A percentile compares a stretch with the other conserved stretches of the same genome.
Evolutionary conservation across 2,329 filamentous ascomycete genomes (phyloP).

Genomic region (Ophidiomyces ophidiicola): DNA sequence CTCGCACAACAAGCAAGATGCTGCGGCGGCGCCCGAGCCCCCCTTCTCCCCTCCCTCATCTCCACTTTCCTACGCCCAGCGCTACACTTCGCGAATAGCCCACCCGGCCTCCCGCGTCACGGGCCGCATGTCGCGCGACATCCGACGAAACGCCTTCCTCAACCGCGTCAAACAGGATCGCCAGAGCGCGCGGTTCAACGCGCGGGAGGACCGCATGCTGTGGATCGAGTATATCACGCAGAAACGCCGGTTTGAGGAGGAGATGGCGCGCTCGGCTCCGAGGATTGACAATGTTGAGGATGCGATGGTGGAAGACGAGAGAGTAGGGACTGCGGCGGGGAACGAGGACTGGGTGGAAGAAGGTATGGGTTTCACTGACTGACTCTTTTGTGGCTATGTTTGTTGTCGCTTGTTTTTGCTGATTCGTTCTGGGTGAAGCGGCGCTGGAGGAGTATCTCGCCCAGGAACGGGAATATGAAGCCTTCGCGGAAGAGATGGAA

Average conservation of each 20-base stretch:
- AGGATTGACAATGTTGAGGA: constrained; percentile 16
- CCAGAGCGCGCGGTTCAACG: constrained; percentile 28
- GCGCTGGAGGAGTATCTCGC: constrained; percentile 28
- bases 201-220: constrained; percentile 33
- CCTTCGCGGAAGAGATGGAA: constrained; percentile 20
- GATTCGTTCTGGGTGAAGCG: constrained; percentile 16
- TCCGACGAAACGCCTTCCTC: constrained; percentile 30
- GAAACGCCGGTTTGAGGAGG: constrained; percentile 30
- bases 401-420: background rate
- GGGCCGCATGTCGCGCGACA: constrained; percentile 20
- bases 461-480: constrained; percentile 13
- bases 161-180: constrained; percentile 32
- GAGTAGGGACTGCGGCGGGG: constrained; percentile 19
- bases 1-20: too few relatives aligned
- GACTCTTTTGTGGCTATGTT: background rate
- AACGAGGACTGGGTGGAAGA: background rate
- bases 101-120: constrained; percentile 24
- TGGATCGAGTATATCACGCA: constrained; percentile 32
- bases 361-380: background rate
- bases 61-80: constrained; percentile 24
- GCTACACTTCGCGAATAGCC: constrained; percentile 26
- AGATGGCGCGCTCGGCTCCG: constrained; percentile 26
- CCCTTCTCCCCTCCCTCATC: background rate
- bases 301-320: constrained; percentile 5
- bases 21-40: too few relatives aligned